Evolutionary conservation across 345 rosid genomes (phyloP).

Genomic region (Mercurialis annua): DNA sequence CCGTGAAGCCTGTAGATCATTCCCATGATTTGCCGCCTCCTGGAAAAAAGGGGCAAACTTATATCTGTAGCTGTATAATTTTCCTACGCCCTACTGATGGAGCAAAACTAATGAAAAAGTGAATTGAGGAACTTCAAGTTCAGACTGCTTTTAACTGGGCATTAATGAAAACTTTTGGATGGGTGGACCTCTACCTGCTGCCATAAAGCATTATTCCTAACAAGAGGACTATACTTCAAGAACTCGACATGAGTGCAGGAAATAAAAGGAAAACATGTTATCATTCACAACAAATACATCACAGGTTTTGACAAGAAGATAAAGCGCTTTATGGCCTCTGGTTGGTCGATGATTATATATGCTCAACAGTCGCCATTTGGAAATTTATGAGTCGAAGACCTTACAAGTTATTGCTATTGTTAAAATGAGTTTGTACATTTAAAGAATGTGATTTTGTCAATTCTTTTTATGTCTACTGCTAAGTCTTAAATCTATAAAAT

Average conservation of each 20-base stretch:
- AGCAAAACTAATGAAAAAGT: constrained; percentile 83
- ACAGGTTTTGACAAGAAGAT: constrained; percentile 87
- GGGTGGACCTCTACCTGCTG: constrained; percentile 85
- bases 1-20: constrained; percentile 82
- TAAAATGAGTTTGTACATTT: too few species aligned
- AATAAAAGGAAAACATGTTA: constrained; percentile 81
- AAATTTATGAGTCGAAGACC: constrained; percentile 29
- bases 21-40: constrained; percentile 91
- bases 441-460: too few species aligned
- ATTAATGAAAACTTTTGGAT: constrained; percentile 64
- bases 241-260: constrained; percentile 84
- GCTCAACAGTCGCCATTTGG: constrained; percentile 67
- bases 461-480: too few species aligned
- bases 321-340: constrained; percentile 79
- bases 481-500: too few species aligned
- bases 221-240: constrained; percentile 92
- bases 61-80: constrained; percentile 95
- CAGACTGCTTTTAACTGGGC: constrained; percentile 98
- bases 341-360: constrained; percentile 75
- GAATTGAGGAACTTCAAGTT: constrained; percentile 81
- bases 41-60: constrained; percentile 82
- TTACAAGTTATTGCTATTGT: too few species aligned
- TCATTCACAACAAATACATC: constrained; percentile 88
- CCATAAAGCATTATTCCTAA: constrained; percentile 86
- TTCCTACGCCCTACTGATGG: constrained; percentile 72